phyloP scores from a whole-genome alignment of 108 stramenopile species.

The Craspedostauros australis region DNA sequence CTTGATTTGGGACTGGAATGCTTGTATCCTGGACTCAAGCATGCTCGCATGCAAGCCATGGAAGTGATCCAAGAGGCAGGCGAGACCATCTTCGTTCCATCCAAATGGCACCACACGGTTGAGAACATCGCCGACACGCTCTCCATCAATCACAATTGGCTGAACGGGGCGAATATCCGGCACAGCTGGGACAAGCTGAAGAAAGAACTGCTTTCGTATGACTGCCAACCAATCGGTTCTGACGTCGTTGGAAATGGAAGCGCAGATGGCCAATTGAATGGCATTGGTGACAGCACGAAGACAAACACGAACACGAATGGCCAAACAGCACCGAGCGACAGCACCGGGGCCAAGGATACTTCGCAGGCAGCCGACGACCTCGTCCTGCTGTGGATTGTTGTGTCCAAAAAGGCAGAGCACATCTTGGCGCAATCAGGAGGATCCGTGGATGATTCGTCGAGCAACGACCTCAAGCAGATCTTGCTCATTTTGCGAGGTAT shows the following conservation, averaged over 20 bases:
- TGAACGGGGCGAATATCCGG: constrained; percentile 24
- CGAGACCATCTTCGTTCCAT: constrained; percentile 61
- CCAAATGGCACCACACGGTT: constrained; percentile 57
- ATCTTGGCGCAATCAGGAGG: too few relatives aligned
- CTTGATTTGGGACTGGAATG: background rate
- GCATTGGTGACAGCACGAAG: background rate
- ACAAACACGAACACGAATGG: background rate
- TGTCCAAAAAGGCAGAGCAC: background rate
- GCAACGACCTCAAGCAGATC: too few relatives aligned
- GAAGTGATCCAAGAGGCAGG: constrained; percentile 40
- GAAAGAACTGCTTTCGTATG: constrained; percentile 11
- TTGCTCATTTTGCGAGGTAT: too few relatives aligned
- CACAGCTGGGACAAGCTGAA: constrained; percentile 13
- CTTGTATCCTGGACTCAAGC: constrained; percentile 4
- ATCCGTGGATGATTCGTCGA: too few relatives aligned
- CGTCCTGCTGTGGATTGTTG: constrained; percentile 4
- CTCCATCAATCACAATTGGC: constrained; percentile 68
- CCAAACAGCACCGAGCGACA: background rate
- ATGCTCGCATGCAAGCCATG: constrained; percentile 5
- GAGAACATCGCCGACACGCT: constrained; percentile 52
- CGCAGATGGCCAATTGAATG: too few relatives aligned
- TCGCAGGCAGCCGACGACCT: constrained; percentile 10
- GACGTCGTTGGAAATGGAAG: too few relatives aligned
- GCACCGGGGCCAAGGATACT: background rate
- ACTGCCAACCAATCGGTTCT: too few relatives aligned